These are phyloP conservation scores for Termitomyces sp. DNA, from an alignment of 768 basidiomycete genomes.

Conservation along the genomic window DNA sequence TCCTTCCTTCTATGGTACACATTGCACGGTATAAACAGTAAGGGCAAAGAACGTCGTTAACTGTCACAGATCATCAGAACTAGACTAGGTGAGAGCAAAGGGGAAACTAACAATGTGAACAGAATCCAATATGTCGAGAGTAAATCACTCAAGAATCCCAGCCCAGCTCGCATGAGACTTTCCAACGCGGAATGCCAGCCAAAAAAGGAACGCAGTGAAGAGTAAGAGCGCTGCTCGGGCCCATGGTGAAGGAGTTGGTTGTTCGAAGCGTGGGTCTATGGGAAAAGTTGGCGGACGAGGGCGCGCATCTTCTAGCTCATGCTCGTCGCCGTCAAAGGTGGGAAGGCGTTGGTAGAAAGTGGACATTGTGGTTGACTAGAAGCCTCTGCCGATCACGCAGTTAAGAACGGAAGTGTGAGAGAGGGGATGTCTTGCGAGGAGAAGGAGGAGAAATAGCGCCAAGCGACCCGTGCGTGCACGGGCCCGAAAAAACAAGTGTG, in stretches of 20 bases:
- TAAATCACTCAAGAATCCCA: slow-evolving; percentile 4
- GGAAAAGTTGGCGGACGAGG: slow-evolving; percentile 9
- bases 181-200: slow-evolving; percentile 14
- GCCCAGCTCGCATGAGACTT: slow-evolving; percentile 14
- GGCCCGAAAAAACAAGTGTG: too few species aligned
- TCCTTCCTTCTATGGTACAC: not conserved
- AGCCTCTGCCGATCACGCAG: too few species aligned
- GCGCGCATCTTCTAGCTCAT: slow-evolving; percentile 13
- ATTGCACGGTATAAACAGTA: not conserved
- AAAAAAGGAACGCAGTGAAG: slow-evolving; percentile 11
- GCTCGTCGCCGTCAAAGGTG: slow-evolving; percentile 5
- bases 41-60: not conserved
- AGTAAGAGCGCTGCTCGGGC: slow-evolving; percentile 12
- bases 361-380: slow-evolving; percentile 8
- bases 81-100: not conserved
- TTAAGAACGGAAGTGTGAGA: too few species aligned
- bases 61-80: not conserved
- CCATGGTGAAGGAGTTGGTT: slow-evolving; percentile 11
- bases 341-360: slow-evolving; percentile 10
- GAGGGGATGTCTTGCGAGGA: too few species aligned
- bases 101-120: not conserved
- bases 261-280: slow-evolving; percentile 12
- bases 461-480: too few species aligned
- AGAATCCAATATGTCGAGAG: not conserved
- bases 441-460: too few species aligned